Base-by-base conservation (phyloP, 1,284 basidiomycete genomes). In the Malassezia restricta region DNA sequence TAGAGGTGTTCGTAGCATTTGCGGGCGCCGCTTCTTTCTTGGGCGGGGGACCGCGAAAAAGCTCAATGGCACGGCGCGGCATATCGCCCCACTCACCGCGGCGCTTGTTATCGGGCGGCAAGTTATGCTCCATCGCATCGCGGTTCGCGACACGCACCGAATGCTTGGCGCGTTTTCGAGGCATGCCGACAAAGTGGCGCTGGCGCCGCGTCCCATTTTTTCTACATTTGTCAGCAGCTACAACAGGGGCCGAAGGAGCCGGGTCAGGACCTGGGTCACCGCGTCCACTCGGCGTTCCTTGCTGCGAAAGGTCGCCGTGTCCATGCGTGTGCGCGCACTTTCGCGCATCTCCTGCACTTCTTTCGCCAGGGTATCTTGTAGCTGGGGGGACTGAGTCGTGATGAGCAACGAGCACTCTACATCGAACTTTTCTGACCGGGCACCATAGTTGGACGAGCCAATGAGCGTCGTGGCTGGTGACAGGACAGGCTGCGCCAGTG, bases 401-500 rank as follows among this genome's bases (percentile, higher is more conserved):
- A 96, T 81, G 40, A 94, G 73, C 62, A 96, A 85, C 1, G 87
- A 91, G 35, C 95, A 80, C 69, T 98, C 92, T 11, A 89, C 85
- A 74, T 98, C 94, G 42, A 94, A 81, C 59, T 86, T 80, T 1
- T 89, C 82, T 1, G 88, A 92, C 3, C 92, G 83, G 0, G 87
- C 85, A 64, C 92, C 94, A 51, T 95, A 82, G 74, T 99, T 99
- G 3, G 90, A 92, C 0, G 89, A 94, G 9, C 92, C 94, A 69
- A 98, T 85, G 45, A 96, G 80, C 0, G 91, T 92, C 41, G 61
- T 49, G 4, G 47, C 57, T 0, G 66, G 68, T 6, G 9, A 24
- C 8, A 40, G 39, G 9, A 9, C 39, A 8, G 4, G 40, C 43
- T 40, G 8, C 9, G 2, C 17, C 11, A 11, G n/a, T 15, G 8